phyloP scores from a whole-genome alignment of 2,329 filamentous ascomycete species.

The Coleophoma eucalyptorum region DNA sequence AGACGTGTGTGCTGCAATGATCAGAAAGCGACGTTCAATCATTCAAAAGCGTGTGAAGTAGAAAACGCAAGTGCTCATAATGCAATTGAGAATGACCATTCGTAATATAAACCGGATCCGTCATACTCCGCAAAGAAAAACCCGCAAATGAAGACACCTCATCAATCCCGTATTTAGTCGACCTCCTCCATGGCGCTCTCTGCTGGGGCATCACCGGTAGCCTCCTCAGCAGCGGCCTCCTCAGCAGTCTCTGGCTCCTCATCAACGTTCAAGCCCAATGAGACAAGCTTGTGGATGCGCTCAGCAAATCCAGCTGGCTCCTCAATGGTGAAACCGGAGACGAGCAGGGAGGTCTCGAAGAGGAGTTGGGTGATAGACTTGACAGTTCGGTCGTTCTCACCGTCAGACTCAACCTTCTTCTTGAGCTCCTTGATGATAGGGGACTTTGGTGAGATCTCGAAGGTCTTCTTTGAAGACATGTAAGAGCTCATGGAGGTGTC shows the following conservation, averaged over 20 bases:
- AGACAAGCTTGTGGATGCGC: constrained; percentile 99
- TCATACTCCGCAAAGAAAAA: constrained; percentile 5
- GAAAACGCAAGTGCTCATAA: constrained; percentile 1
- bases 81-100: constrained; percentile 2
- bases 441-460: constrained; percentile 99
- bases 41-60: neutral
- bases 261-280: constrained; percentile 94
- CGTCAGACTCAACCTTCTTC: constrained; percentile 97
- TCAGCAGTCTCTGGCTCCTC: constrained; percentile 78
- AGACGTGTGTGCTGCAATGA: neutral
- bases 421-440: constrained; percentile 98
- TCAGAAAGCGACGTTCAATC: neutral
- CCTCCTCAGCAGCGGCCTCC: constrained; percentile 56
- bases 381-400: constrained; percentile 97
- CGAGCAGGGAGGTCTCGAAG: constrained; percentile 97
- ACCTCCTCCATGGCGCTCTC: constrained; percentile 99
- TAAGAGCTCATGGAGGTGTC: constrained; percentile 99
- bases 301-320: constrained; percentile 97
- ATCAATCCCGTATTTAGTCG: constrained; percentile 60
- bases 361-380: constrained; percentile 98
- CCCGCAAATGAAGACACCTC: constrained; percentile 1
- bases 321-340: constrained; percentile 99
- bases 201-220: constrained; percentile 49
- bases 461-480: constrained; percentile 99
- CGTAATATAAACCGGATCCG: constrained; percentile 2